Evolutionary conservation across 2,329 filamentous ascomycete species (phyloP).

Genomic region (Pseudogymnoascus sp.): DNA sequence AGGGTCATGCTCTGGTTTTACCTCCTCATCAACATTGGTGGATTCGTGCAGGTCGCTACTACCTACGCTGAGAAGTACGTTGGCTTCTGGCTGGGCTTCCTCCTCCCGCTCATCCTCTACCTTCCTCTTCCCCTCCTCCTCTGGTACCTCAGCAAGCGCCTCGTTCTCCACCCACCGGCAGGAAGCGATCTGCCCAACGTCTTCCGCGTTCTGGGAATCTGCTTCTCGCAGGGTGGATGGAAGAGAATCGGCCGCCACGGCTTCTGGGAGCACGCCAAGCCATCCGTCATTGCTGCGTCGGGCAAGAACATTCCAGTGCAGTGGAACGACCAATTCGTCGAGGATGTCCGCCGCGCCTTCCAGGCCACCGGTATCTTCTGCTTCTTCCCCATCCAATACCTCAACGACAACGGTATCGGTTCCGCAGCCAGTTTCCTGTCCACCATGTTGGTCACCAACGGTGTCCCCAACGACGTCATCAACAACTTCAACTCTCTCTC

Average conservation of each 20-base stretch:
- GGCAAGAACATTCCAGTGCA: constrained; percentile 62
- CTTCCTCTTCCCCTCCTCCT: constrained; percentile 9
- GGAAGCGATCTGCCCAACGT: constrained; percentile 39
- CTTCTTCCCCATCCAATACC: constrained; percentile 38
- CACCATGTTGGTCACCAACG: constrained; percentile 58
- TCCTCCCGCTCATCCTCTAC: constrained; percentile 34
- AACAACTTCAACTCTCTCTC: constrained; percentile 68
- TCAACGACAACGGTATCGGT: constrained; percentile 37
- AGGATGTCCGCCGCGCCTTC: constrained; percentile 64
- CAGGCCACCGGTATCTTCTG: constrained; percentile 61
- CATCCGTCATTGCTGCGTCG: constrained; percentile 47
- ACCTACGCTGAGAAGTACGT: constrained; percentile 37
- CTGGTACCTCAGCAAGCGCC: constrained; percentile 30
- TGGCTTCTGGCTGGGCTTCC: constrained; percentile 42
- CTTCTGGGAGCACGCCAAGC: constrained; percentile 63
- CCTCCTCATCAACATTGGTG: constrained; percentile 61
- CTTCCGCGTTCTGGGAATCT: constrained; percentile 34
- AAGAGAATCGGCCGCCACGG: constrained; percentile 45
- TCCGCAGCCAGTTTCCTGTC: constrained; percentile 40
- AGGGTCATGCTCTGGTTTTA: constrained; percentile 47
- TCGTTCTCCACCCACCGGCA: constrained; percentile 37
- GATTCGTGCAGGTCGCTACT: constrained; percentile 33
- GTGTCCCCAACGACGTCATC: constrained; percentile 70
- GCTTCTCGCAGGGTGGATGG: constrained; percentile 30
- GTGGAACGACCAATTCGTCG: constrained; percentile 75